phyloP scores from a whole-genome alignment of 495 filamentous ascomycete species.

The Neurospora cerealis region DNA sequence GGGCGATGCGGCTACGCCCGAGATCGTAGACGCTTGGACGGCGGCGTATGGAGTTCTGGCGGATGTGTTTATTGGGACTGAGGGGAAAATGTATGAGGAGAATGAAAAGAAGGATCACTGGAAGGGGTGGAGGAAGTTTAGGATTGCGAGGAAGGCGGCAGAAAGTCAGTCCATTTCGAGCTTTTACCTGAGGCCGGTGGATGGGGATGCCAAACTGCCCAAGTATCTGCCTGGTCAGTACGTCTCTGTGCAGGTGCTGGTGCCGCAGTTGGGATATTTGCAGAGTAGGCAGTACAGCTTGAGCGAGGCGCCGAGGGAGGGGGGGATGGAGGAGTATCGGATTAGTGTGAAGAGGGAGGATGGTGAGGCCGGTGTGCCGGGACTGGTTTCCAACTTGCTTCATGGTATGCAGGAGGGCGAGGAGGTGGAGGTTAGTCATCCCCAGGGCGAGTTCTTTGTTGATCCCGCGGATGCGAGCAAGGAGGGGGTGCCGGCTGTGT shows the following conservation, averaged over 20 bases:
- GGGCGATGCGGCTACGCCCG: conserved; percentile 53
- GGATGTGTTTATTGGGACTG: conserved; percentile 53
- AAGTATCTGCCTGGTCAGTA: conserved; percentile 60
- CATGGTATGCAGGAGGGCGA: conserved; percentile 53
- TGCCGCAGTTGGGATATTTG: conserved; percentile 46
- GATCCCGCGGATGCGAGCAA: conserved; percentile 26
- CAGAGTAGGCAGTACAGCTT: conserved; percentile 67
- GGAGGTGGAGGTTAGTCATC: conserved; percentile 54
- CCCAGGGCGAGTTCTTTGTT: conserved; percentile 60
- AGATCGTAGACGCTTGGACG: conserved; percentile 58
- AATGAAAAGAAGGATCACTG: conserved; percentile 36
- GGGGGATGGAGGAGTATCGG: conserved; percentile 45
- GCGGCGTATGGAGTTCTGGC: conserved; percentile 56
- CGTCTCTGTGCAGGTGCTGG: conserved; percentile 48
- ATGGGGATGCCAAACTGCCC: conserved; percentile 44
- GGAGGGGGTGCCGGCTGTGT: conserved; percentile 43
- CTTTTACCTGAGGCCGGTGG: conserved; percentile 56
- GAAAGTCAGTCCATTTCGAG: conserved; percentile 53
- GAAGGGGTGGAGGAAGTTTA: conserved; percentile 59
- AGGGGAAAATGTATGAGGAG: conserved; percentile 49
- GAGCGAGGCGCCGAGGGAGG: conserved; percentile 44
- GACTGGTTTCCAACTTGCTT: conserved; percentile 59
- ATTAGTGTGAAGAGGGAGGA: conserved; percentile 60
- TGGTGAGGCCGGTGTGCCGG: conserved; percentile 38
- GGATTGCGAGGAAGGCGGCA: conserved; percentile 45